Base-by-base conservation (phyloP, 179 eudicot genomes). In the Drosera spatulata region DNA sequence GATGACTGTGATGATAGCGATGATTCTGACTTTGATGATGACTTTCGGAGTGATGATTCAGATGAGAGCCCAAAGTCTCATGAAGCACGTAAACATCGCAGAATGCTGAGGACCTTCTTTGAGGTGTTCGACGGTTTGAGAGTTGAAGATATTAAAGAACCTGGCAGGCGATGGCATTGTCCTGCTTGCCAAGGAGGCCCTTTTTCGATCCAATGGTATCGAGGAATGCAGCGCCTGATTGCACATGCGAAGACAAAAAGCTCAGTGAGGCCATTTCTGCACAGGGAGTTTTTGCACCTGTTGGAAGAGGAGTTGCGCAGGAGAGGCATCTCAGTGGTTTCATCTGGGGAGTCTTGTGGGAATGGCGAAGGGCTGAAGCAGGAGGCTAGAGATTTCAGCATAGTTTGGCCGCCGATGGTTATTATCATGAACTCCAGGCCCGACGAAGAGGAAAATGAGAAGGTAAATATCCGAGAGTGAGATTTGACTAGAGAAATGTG, bases 131-230 rank as follows among this genome's bases (percentile, higher is more conserved):
- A 85, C 55, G 44, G 50, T 37, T 43, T 88, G 62, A 72, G 82
- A 2, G 56, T 72, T 4, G 78, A 80, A 2, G 76, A 88, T 59
- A 80, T 91, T 38, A 81, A 70, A 70, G 91, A 81, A 3, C 80
- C 85, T 22, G 74, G 78, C 11, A 77, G 91, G 61, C 80, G 77
- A 75, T 82, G 96, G 98, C 98, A 88, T 64, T 91, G 96, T 71
- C 95, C 96, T 7, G 98, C 88, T 11, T 91, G 98, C 69, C 79
- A 88, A 66, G 75, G 72, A 22, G 97, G 97, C n/a, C 97, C 91
- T 60, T 95, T 96, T 22, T 83, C 91, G n/a, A 85, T 91, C 50
- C 80, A 77, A 65, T 83, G 95, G 96, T 91, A 77, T 60, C 71
- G 71, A 39, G 91, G 97, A 15, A 75, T 91, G 60, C 85, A 65